These are phyloP conservation scores for Septoria linicola DNA, from an alignment of 2,329 filamentous ascomycete genomes.

Conservation along the genomic window DNA sequence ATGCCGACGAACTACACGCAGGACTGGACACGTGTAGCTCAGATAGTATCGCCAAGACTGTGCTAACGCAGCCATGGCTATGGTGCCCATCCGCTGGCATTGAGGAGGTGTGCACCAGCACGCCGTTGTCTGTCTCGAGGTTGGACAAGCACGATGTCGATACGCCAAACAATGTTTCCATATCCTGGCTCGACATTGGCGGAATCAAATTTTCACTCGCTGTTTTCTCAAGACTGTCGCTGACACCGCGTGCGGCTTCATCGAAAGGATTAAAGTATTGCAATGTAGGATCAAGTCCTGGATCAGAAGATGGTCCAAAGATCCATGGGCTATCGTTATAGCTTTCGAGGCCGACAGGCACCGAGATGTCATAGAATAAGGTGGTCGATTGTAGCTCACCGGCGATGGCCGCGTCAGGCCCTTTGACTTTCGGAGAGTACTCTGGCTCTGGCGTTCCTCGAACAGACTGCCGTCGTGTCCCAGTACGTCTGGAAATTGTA, in stretches of 20 bases:
- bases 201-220: background rate
- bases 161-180: background rate
- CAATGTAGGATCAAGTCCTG: background rate
- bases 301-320: no score
- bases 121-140: background rate
- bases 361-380: background rate
- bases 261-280: constrained; percentile 1
- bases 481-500: constrained; percentile 14
- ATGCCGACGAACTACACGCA: background rate
- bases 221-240: background rate
- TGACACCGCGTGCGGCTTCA: background rate
- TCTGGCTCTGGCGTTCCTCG: constrained; percentile 7
- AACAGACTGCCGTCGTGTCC: constrained; percentile 2
- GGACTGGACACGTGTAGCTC: constrained; percentile 7
- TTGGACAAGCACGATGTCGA: background rate
- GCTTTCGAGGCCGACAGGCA: background rate
- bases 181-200: background rate
- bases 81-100: background rate
- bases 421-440: background rate
- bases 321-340: background rate
- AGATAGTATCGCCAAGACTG: constrained; percentile 5
- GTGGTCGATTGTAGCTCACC: background rate
- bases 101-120: background rate
- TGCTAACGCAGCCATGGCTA: constrained; percentile 5
- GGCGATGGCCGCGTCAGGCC: no score